Conservation (phyloP, 2,329 filamentous ascomycete genomes). For the Chlorencoelia australis region DNA sequence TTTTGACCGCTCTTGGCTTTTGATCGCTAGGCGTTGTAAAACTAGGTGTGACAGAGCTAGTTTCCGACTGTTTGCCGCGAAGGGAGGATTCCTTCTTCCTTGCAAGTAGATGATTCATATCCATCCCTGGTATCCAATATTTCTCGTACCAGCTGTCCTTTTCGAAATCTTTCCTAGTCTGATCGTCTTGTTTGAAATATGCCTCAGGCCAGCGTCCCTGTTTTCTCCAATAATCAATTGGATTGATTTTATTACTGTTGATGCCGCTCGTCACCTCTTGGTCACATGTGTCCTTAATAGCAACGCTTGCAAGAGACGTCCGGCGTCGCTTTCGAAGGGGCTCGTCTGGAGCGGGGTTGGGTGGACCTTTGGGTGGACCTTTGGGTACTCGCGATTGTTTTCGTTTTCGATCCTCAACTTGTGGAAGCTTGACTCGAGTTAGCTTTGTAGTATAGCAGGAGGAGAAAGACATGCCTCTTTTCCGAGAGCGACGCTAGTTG, state of each 20-base stretch:
- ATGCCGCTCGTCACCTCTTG: neutral
- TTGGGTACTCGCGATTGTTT: slow-evolving; percentile 1
- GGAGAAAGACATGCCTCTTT: slow-evolving; percentile 15
- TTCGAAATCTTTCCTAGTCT: neutral
- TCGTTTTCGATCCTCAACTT: slow-evolving; percentile 6
- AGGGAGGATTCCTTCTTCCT: slow-evolving; percentile 24
- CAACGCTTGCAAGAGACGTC: slow-evolving; percentile 3
- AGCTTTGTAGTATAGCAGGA: slow-evolving; percentile 15
- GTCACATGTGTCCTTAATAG: neutral
- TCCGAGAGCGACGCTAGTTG: slow-evolving; percentile 13
- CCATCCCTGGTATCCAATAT: neutral
- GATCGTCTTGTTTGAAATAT: neutral
- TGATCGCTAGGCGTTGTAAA: no score
- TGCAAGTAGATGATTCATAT: slow-evolving; percentile 23
- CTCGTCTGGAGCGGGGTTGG: slow-evolving; percentile 1
- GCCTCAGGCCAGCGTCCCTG: neutral
- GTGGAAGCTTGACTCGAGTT: slow-evolving; percentile 17
- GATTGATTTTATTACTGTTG: neutral
- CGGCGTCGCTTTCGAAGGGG: slow-evolving; percentile 15
- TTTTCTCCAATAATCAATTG: neutral
- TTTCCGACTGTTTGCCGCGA: slow-evolving; percentile 21
- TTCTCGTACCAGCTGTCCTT: neutral
- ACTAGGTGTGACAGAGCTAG: slow-evolving; percentile 11
- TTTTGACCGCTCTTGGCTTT: slow-evolving; percentile 31
- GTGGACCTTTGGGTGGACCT: neutral